A percentile compares a stretch with the other conserved stretches of the same genome.
Evolutionary conservation across 1,284 basidiomycete species (phyloP).

Genomic region (Earliella scabrosa): DNA sequence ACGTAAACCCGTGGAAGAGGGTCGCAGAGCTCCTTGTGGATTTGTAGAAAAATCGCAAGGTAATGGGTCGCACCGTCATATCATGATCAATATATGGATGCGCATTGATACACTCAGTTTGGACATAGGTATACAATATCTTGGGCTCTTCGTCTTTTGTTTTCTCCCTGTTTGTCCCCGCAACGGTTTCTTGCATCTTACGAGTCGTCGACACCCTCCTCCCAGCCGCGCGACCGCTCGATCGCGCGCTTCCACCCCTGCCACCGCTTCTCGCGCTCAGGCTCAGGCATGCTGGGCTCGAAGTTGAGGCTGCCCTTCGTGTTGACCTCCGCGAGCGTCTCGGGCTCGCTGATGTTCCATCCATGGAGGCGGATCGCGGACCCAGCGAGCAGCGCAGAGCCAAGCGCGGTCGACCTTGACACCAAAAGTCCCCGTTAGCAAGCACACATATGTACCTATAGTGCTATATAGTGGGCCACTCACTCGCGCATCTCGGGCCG

Average conservation of each 20-base stretch:
- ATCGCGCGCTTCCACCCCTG: slow-evolving; percentile 86
- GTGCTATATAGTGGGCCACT: slow-evolving; percentile 32
- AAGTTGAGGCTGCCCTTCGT: slow-evolving; percentile 83
- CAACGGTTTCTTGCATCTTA: no score
- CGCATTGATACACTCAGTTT: no score
- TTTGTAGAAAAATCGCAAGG: no score
- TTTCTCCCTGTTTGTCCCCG: no score
- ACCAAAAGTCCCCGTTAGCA: slow-evolving; percentile 1
- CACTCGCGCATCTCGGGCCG: slow-evolving; percentile 96
- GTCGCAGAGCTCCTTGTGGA: no score
- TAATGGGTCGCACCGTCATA: no score
- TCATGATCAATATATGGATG: no score
- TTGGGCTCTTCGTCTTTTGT: no score
- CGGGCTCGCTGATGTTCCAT: slow-evolving; percentile 90
- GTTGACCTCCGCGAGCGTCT: slow-evolving; percentile 90
- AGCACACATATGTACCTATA: slow-evolving; percentile 2
- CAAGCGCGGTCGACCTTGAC: slow-evolving; percentile 87
- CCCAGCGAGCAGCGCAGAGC: slow-evolving; percentile 96
- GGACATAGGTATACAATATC: no score
- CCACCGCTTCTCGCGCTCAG: slow-evolving; percentile 67
- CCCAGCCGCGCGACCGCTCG: slow-evolving; percentile 81
- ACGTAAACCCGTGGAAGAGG: no score
- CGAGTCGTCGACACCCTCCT: slow-evolving; percentile 54
- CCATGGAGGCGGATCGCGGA: slow-evolving; percentile 89
- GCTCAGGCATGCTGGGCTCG: slow-evolving; percentile 58